Conservation (phyloP, 805 yeast genomes). For the Lachancea sp. region DNA sequence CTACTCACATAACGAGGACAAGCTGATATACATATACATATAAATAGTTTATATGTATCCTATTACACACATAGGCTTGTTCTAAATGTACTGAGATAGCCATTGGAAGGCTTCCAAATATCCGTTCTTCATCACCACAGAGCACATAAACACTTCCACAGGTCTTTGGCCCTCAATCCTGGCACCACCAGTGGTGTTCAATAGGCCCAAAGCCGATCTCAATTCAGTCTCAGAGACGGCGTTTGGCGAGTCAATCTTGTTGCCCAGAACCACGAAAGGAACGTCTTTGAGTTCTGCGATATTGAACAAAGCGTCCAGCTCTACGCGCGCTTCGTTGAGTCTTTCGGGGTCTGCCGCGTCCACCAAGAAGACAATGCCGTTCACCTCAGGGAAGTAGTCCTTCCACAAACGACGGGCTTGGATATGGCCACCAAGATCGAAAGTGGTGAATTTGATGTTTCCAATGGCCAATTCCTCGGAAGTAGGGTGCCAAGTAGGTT, state of each 20-base stretch:
- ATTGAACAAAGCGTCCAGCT: conserved; percentile 84
- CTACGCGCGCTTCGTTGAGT: conserved; percentile 90
- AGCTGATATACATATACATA: too few relatives aligned
- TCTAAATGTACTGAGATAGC: conserved; percentile 88
- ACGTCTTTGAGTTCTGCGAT: conserved; percentile 87
- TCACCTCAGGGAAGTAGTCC: conserved; percentile 98
- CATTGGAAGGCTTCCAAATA: conserved; percentile 98
- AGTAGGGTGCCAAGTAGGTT: conserved; percentile 98
- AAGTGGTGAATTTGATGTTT: conserved; percentile 92
- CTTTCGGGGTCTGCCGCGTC: conserved; percentile 97
- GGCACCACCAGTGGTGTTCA: conserved; percentile 84
- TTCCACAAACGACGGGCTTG: conserved; percentile 99
- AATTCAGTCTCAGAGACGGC: conserved; percentile 95
- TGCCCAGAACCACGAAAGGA: conserved; percentile 91
- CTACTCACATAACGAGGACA: too few relatives aligned
- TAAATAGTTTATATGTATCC: too few relatives aligned
- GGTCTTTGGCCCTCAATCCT: conserved; percentile 74
- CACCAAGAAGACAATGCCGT: conserved; percentile 92
- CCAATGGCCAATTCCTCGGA: conserved; percentile 97
- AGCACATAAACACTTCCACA: conserved; percentile 93
- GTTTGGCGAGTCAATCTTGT: conserved; percentile 88
- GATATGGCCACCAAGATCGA: conserved; percentile 96
- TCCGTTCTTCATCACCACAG: conserved; percentile 97
- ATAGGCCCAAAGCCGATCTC: conserved; percentile 81
- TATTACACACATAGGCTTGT: neutral